Evolutionary conservation across 129 eudicot genomes (phyloP), one percentile per base, ranked within the genome.

Genomic region (Glebionis coronaria): DNA sequence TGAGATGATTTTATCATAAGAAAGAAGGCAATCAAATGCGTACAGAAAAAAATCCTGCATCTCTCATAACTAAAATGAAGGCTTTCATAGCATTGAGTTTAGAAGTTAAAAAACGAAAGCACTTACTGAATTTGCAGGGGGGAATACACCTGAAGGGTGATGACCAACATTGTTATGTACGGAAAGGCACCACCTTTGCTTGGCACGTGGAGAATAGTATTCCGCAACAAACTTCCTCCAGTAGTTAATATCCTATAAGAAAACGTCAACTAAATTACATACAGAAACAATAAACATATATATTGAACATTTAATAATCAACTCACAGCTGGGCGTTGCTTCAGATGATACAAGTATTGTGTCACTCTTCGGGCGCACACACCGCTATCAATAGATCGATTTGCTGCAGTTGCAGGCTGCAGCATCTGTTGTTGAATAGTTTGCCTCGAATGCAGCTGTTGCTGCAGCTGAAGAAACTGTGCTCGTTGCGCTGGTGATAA

Each of bases 141-240:
- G 95, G 63, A 90, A 87, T 53, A 82, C 84, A 27, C 97, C 97
- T 12, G 79, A 73, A 0, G 97, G 85, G 27, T 85, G 89, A 69
- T 90, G 91, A 68, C 87, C 95, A 44, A 82, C 87, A 25, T 84
- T 84, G 52, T 84, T 84, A 76, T 90, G 84, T 5, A 80, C 47
- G 14, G 97, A 84, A 55, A 90, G 56, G 72, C 97, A 90, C 97
- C 95, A 90, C 62, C 97, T 80, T 81, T 87, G 88, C 76, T 90
- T 90, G 15, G 95, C 95, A 76, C 95, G 95, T 20, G 97, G 90
- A 65, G 95, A 82, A 72, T 84, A 90, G 63, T 90, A 90, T 71
- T 90, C 97, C 0, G 87, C 81, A 44, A 90, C 95, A 76, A 90
- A 87, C 75, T 82, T 90, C 75, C 85, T 84, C 97, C 97, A 90